Evolutionary conservation across 768 basidiomycete species (phyloP).

Genomic region (Hydnomerulius pinastri): DNA sequence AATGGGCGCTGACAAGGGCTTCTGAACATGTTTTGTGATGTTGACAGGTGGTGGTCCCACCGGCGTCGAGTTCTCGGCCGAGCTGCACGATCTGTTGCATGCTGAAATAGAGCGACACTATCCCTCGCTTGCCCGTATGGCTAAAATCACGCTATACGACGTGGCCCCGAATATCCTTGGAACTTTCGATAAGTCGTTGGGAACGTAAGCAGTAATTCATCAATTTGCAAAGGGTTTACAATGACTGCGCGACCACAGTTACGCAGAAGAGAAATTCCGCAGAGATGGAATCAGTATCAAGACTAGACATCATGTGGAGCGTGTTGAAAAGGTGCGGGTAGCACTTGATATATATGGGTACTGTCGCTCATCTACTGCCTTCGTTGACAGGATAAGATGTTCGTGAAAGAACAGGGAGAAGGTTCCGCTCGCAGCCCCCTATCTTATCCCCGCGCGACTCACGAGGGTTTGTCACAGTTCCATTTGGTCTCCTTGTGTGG

Average conservation of each 20-base stretch:
- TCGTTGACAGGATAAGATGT: constrained; percentile 55
- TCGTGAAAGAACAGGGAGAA: constrained; percentile 72
- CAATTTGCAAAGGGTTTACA: constrained; percentile 1
- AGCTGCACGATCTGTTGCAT: constrained; percentile 75
- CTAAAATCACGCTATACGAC: constrained; percentile 79
- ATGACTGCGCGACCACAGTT: constrained; percentile 39
- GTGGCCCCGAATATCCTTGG: constrained; percentile 78
- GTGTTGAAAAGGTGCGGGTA: constrained; percentile 55
- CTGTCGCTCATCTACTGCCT: constrained; percentile 7
- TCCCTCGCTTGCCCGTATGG: constrained; percentile 61
- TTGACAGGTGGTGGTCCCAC: constrained; percentile 69
- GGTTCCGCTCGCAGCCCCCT: constrained; percentile 37
- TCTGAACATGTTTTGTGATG: constrained; percentile 6
- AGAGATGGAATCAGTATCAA: constrained; percentile 75
- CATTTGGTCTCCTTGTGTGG: constrained; percentile 85
- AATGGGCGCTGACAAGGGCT: neutral
- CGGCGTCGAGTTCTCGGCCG: constrained; percentile 83
- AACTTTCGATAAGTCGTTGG: constrained; percentile 67
- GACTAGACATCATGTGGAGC: constrained; percentile 73
- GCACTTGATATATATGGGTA: constrained; percentile 8
- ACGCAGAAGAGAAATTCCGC: constrained; percentile 68
- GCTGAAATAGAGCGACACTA: constrained; percentile 64
- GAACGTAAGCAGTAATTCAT: constrained; percentile 43
- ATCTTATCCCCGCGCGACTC: constrained; percentile 3
- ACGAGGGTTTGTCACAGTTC: constrained; percentile 46